These are phyloP conservation scores for Alternaria viburni DNA, from an alignment of 2,329 filamentous ascomycete genomes.

Conservation along the genomic window DNA sequence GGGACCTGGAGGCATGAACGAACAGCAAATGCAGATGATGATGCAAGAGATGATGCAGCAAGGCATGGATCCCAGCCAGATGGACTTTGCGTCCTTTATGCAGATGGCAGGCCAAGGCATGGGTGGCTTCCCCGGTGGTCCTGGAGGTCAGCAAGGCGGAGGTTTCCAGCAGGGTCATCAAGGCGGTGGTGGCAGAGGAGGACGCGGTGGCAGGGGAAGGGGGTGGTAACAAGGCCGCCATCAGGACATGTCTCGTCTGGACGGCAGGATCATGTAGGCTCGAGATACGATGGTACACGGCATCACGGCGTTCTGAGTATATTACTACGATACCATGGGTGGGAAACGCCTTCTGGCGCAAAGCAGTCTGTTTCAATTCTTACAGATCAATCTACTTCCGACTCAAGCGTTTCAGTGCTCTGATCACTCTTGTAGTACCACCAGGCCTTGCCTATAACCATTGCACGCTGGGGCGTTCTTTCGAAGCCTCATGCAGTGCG, in stretches of 20 bases:
- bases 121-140: slow-evolving; percentile 32
- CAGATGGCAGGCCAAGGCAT: slow-evolving; percentile 44
- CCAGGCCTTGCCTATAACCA: not conserved
- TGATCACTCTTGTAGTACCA: not conserved
- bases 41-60: slow-evolving; percentile 62
- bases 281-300: not conserved
- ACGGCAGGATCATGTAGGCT: not conserved
- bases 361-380: slow-evolving; percentile 10
- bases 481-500: not conserved
- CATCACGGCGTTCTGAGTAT: slow-evolving; percentile 26
- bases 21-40: slow-evolving; percentile 65
- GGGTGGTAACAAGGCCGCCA: slow-evolving; percentile 24
- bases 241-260: not conserved
- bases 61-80: slow-evolving; percentile 49
- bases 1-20: slow-evolving; percentile 51
- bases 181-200: slow-evolving; percentile 36
- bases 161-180: slow-evolving; percentile 39
- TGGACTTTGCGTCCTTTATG: slow-evolving; percentile 45
- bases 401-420: not conserved
- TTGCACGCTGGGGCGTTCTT: not conserved
- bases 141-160: slow-evolving; percentile 33
- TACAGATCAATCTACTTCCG: slow-evolving; percentile 6
- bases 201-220: slow-evolving; percentile 31
- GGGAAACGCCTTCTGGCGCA: slow-evolving; percentile 15
- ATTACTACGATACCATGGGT: slow-evolving; percentile 29